Evolutionary conservation across 2,329 filamentous ascomycete species (phyloP).

Genomic region (Trichoderma sp.): DNA sequence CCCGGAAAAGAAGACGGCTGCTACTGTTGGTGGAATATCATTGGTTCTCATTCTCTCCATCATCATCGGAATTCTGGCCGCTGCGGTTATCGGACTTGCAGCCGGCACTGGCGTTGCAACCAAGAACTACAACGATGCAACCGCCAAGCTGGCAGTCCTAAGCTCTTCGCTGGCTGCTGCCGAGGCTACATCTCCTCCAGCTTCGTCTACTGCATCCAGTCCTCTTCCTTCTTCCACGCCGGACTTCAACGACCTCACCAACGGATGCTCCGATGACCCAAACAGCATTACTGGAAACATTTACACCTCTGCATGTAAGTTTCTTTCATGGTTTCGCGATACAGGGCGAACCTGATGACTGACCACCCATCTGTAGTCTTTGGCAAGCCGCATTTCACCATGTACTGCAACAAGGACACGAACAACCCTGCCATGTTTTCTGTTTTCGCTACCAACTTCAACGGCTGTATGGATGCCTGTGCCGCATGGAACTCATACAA

Average conservation of each 20-base stretch:
- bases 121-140: slow-evolving; percentile 11
- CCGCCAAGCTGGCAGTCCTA: not conserved
- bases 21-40: not conserved
- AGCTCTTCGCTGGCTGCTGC: not conserved
- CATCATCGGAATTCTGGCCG: slow-evolving; percentile 7
- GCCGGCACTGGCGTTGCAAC: slow-evolving; percentile 8
- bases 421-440: not conserved
- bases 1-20: not conserved
- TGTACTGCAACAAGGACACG: slow-evolving; percentile 9
- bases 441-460: not conserved
- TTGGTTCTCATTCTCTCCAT: not conserved
- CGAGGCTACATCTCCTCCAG: not conserved
- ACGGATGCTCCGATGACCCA: not conserved
- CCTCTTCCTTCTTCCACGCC: not conserved
- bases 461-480: slow-evolving; percentile 12
- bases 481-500: slow-evolving; percentile 2
- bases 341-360: not conserved
- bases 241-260: not conserved
- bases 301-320: slow-evolving; percentile 3
- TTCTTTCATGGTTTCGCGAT: too few species aligned
- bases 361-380: not conserved
- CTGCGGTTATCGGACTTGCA: slow-evolving; percentile 7
- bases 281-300: not conserved
- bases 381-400: not conserved
- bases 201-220: not conserved